phyloP scores from a whole-genome alignment of 2,329 filamentous ascomycete genomes.

The Dissoconium aciculare region DNA sequence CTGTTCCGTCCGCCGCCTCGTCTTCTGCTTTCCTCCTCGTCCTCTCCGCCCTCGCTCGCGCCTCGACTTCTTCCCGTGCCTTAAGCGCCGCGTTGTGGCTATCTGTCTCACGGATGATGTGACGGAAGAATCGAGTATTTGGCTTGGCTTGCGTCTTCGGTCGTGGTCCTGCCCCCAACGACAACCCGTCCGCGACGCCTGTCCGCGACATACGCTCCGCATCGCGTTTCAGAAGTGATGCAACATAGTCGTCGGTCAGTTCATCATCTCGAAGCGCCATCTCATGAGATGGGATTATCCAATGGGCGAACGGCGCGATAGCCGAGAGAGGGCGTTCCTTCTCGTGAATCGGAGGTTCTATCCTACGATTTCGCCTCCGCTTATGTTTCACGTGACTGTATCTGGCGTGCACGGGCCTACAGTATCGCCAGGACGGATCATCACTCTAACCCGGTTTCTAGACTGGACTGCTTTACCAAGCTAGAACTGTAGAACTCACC shows the following conservation, averaged over 20 bases:
- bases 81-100: constrained; percentile 76
- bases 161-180: constrained; percentile 6
- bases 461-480: too few species aligned
- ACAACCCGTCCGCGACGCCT: constrained; percentile 9
- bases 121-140: constrained; percentile 76
- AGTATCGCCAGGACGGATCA: too few species aligned
- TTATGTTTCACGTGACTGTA: too few species aligned
- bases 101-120: constrained; percentile 78
- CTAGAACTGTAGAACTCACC: too few species aligned
- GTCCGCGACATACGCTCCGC: constrained; percentile 45
- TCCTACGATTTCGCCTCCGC: too few species aligned
- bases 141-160: constrained; percentile 45
- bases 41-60: constrained; percentile 30
- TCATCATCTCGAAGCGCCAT: constrained; percentile 14
- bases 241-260: constrained; percentile 64
- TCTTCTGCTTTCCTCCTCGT: constrained; percentile 2
- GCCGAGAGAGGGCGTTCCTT: too few species aligned
- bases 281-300: not conserved
- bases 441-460: too few species aligned
- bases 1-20: not conserved
- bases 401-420: too few species aligned
- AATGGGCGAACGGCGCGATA: too few species aligned
- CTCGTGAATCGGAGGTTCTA: too few species aligned
- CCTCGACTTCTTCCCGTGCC: constrained; percentile 70
- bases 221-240: constrained; percentile 63